Percentiles rank a stretch among this genome's conserved stretches.
Evolutionary conservation across 305 asterid genomes (phyloP).

Genomic region (Fraxinus ornus): DNA sequence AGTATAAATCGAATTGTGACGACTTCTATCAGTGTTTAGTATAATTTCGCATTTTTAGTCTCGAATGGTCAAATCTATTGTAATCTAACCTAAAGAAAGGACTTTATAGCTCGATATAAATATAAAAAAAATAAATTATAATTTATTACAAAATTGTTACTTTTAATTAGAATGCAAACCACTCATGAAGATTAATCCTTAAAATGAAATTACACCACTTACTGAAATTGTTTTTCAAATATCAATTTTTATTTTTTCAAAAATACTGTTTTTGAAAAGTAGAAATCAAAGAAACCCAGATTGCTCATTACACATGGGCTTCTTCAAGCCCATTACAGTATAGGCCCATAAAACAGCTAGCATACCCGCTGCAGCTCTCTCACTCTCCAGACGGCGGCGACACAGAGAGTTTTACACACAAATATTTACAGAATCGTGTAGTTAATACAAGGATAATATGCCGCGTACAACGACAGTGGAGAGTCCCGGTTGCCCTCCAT

Average conservation of each 20-base stretch:
- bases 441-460: constrained; percentile 30
- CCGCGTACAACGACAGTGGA: constrained; percentile 83
- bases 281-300: not conserved
- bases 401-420: not conserved
- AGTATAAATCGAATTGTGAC: no score
- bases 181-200: no score
- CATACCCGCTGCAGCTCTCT: not conserved
- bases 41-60: no score
- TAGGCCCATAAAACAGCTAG: not conserved
- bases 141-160: not conserved
- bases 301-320: not conserved
- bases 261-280: not conserved
- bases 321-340: not conserved
- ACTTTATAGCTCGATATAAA: not conserved
- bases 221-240: not conserved
- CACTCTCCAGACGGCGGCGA: not conserved
- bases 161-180: no score
- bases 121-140: no score
- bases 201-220: no score
- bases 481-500: constrained; percentile 74
- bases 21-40: no score
- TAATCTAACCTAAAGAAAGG: not conserved
- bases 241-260: no score
- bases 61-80: no score
- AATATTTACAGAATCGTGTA: not conserved